phyloP scores from a whole-genome alignment of 352 stramenopile species.

The Globisporangium nunn region DNA sequence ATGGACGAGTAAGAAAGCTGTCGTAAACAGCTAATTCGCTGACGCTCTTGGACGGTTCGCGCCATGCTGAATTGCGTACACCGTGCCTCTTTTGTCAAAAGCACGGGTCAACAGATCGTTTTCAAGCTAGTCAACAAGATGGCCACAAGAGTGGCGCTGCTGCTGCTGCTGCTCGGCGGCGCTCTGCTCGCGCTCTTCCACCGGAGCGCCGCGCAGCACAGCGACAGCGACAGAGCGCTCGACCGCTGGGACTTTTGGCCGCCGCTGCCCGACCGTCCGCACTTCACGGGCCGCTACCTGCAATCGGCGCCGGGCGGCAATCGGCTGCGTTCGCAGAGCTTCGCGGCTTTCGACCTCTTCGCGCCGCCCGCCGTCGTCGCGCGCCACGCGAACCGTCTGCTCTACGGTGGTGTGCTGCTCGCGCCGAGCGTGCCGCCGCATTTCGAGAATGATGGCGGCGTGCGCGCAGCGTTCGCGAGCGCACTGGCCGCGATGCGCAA shows the following conservation, averaged over 20 bases:
- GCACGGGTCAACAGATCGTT: too few relatives aligned
- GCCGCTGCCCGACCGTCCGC: slow-evolving; percentile 26
- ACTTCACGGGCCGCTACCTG: slow-evolving; percentile 59
- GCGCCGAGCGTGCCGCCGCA: slow-evolving; percentile 24
- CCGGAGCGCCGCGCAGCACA: not conserved
- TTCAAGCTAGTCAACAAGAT: too few relatives aligned
- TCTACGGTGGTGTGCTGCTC: slow-evolving; percentile 62
- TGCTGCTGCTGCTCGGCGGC: not conserved
- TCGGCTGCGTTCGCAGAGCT: slow-evolving; percentile 37
- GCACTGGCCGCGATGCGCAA: slow-evolving; percentile 31
- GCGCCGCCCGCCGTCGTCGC: slow-evolving; percentile 16
- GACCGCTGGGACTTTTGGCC: slow-evolving; percentile 65
- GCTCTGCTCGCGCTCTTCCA: not conserved
- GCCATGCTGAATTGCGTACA: too few relatives aligned
- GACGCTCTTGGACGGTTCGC: too few relatives aligned
- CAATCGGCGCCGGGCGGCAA: slow-evolving; percentile 38
- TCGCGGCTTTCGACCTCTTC: slow-evolving; percentile 58
- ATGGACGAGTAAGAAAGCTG: too few relatives aligned
- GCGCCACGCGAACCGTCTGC: slow-evolving; percentile 21
- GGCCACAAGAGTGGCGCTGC: not conserved
- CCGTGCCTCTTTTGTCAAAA: too few relatives aligned
- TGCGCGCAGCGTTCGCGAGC: slow-evolving; percentile 38
- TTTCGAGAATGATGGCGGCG: slow-evolving; percentile 23
- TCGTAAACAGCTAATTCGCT: too few relatives aligned
- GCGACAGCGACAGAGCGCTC: not conserved